Base-by-base conservation (phyloP, 2,329 filamentous ascomycete genomes). In the Paramyrothecium roridum region DNA sequence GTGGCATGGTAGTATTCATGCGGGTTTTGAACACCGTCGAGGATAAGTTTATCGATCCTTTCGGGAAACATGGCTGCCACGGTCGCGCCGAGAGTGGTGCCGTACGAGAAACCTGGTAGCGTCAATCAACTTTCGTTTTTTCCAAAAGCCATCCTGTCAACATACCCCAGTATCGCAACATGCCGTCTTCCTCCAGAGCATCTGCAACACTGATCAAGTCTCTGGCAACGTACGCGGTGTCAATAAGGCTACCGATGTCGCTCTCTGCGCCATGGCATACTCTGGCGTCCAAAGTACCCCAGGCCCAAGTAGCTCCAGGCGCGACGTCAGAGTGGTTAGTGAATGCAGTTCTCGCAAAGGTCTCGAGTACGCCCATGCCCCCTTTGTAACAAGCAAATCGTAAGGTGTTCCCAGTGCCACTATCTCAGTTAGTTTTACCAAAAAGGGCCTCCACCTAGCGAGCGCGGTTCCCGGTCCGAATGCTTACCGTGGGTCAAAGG, bases 151-250 rank as follows among this genome's bases (percentile, higher is more conserved):
- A 20, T 22, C 3, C 13, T 12, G 23, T 50, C n/a, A 6, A 19
- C 57, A 50, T 57, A 66, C 74, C 75, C 70, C 69, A 75, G 56
- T 71, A 79, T 11, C 71, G 61, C 6, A 75, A 56, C 61, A 73
- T 50, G 19, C 71, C 69, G 54, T 75, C 73, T 23, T 72, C 48
- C 1, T 62, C 67, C 7, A 76, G 63, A 1, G 75, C 73, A 51
- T 80, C 77, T 1, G 74, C 73, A 52, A 80, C 71, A 6, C 62
- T 54, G 54, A 78, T 72, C 58, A 79, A 66, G 55, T 81, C 79
- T 34, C 77, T 63, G 0, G 71, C 78, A 0, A 70, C 67, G 56
- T 75, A 79, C 0, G 73, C 71, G 0, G 76, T 79, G 11, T 78
- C 75, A 3, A 80, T 60, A 8, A 74, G 59, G 4, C 53, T 52